A percentile compares a stretch with the other conserved stretches of the same genome.
Conservation (phyloP, 306 rosid genomes). For the Prunus mira region DNA sequence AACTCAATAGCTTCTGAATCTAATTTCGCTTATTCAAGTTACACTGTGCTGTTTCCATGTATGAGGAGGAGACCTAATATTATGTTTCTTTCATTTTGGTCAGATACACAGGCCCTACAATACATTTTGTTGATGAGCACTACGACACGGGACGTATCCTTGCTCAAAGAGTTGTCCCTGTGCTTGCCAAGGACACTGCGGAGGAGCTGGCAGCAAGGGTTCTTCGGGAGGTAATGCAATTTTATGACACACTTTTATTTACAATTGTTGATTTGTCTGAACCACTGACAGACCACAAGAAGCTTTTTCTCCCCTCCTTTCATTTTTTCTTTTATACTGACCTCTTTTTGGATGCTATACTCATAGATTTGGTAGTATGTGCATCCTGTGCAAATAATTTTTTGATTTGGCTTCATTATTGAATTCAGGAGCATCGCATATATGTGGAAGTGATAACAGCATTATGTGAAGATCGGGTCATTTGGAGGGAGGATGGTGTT, state of each 20-base stretch:
- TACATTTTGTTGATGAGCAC: conserved; percentile 89
- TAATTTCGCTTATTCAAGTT: not conserved
- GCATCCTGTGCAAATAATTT: not conserved
- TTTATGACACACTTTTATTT: not conserved
- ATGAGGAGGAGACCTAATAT: not conserved
- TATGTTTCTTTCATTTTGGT: conserved; percentile 5
- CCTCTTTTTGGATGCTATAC: not conserved
- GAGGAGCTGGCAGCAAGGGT: conserved; percentile 81
- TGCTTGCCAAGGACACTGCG: conserved; percentile 68
- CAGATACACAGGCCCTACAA: conserved; percentile 84
- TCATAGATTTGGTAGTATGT: not conserved
- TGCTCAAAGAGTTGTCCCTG: conserved; percentile 83
- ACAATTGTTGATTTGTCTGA: not conserved
- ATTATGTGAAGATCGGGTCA: conserved; percentile 70
- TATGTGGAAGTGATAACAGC: conserved; percentile 75
- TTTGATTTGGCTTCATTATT: not conserved
- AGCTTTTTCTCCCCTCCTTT: not conserved
- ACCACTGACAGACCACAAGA: not conserved
- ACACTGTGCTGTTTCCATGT: not conserved
- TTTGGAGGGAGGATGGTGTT: conserved; percentile 89
- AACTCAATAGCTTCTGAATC: not conserved
- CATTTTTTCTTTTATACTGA: not conserved
- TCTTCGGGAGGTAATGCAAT: conserved; percentile 60
- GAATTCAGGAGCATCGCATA: conserved; percentile 64
- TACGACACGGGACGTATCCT: conserved; percentile 87